Evolutionary conservation across 1,284 basidiomycete species (phyloP), one percentile per base, ranked within the genome.

Genomic region (Pascua guehoae): DNA sequence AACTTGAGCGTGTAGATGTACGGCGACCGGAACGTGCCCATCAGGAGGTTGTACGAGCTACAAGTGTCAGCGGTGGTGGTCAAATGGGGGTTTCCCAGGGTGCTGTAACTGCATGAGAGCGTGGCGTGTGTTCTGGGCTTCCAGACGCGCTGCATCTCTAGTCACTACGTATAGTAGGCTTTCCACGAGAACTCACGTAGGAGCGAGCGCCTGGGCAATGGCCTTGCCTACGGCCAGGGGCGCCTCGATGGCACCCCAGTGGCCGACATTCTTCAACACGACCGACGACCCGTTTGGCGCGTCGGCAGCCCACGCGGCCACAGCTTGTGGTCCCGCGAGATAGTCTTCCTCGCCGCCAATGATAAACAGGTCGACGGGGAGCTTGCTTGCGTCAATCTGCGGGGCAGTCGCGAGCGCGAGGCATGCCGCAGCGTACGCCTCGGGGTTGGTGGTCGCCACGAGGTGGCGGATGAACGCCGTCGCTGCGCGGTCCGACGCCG

Each of bases 1-100:
- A 74, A 72, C 2, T 60, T 64, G 43, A 74, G 60, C 1, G 66
- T 69, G 58, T 67, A 72, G 32, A 72, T 51, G 36, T 60, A 58
- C 0, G 62, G 62, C 8, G 65, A 66, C 53, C 69, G 66, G 66
- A 74, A 74, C 0, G 72, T 73, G 38, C 72, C 70, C 37, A 74
- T 59, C 54, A 74, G 52, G 40, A 72, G 54, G 45, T 66, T 55
- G 54, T 63, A 58, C 24, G 45, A 37, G 7, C 24, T 32, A 32
- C 3, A 32, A 32, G 24, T 32, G 24, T 32, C 24, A 32, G 24
- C 24, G 24, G 24, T 32, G 24, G 24, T 7, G 4, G 3, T 32
- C 24, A 32, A n/a, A n/a, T n/a, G n/a, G n/a, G 4, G 24, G 24
- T 32, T 32, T n/a, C n/a, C n/a, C 24, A 32, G 24, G 24, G 24